Evolutionary conservation across 371 early-diverging fungal species (phyloP).

Genomic region (Zychaea mexicana): DNA sequence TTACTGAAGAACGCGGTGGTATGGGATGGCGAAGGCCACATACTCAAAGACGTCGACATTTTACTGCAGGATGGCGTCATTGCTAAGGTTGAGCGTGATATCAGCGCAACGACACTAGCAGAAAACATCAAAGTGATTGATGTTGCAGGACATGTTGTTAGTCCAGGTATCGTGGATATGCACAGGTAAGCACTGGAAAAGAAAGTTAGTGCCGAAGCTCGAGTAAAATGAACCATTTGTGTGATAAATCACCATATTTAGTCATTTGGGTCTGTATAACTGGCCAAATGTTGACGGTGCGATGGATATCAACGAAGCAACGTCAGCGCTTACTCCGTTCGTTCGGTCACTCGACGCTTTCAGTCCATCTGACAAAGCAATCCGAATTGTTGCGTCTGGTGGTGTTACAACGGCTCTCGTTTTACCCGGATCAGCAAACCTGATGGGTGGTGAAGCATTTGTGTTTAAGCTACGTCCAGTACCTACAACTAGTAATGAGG

Average conservation of each 20-base stretch:
- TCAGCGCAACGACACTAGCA: slow-evolving; percentile 19
- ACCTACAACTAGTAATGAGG: slow-evolving; percentile 56
- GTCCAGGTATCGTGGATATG: slow-evolving; percentile 79
- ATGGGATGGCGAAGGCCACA: slow-evolving; percentile 59
- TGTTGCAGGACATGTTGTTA: slow-evolving; percentile 64
- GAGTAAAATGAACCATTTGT: neutral
- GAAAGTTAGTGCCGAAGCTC: neutral
- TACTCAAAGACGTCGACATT: slow-evolving; percentile 50
- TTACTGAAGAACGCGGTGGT: slow-evolving; percentile 56
- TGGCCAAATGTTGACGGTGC: slow-evolving; percentile 63
- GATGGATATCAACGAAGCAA: slow-evolving; percentile 69
- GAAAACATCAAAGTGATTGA: slow-evolving; percentile 51
- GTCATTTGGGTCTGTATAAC: slow-evolving; percentile 61
- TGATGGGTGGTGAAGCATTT: slow-evolving; percentile 80
- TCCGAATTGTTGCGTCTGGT: slow-evolving; percentile 67
- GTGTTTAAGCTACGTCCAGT: slow-evolving; percentile 61
- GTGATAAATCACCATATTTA: slow-evolving; percentile 17
- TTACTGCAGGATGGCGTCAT: slow-evolving; percentile 57
- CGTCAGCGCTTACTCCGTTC: slow-evolving; percentile 60
- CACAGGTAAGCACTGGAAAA: slow-evolving; percentile 58
- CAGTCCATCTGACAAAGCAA: slow-evolving; percentile 63
- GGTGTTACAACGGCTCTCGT: slow-evolving; percentile 76
- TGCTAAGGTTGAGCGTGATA: slow-evolving; percentile 33
- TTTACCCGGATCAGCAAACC: slow-evolving; percentile 74
- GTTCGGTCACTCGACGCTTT: slow-evolving; percentile 60